Conservation (phyloP, 352 stramenopile genomes). For the Phytophthora lateralis region DNA sequence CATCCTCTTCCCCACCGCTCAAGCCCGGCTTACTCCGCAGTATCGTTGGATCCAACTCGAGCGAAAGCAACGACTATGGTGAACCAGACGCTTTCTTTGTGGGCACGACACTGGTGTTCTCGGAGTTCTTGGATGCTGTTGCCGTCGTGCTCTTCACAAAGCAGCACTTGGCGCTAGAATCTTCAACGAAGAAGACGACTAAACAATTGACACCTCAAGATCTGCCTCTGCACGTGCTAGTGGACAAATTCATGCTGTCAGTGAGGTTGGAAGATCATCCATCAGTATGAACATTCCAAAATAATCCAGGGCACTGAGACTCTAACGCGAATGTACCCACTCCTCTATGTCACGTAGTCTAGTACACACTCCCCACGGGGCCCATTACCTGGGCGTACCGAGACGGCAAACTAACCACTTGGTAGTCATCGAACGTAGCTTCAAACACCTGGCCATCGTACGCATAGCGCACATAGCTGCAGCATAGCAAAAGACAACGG, state of each 20-base stretch:
- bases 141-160: slow-evolving; percentile 55
- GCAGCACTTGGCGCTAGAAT: slow-evolving; percentile 26
- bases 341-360: slow-evolving; percentile 28
- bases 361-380: slow-evolving; percentile 66
- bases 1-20: slow-evolving; percentile 17
- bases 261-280: slow-evolving; percentile 24
- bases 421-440: slow-evolving; percentile 79
- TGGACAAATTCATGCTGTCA: slow-evolving; percentile 57
- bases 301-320: slow-evolving; percentile 20
- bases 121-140: slow-evolving; percentile 63
- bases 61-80: slow-evolving; percentile 1
- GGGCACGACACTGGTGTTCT: slow-evolving; percentile 53
- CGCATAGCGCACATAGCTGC: slow-evolving; percentile 80
- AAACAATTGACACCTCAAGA: slow-evolving; percentile 19
- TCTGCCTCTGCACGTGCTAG: slow-evolving; percentile 44
- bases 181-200: slow-evolving; percentile 1
- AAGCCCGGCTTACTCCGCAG: slow-evolving; percentile 15
- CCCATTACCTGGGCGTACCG: slow-evolving; percentile 78
- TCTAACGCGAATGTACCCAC: slow-evolving; percentile 18
- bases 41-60: slow-evolving; percentile 1
- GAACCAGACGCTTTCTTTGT: slow-evolving; percentile 61
- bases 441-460: slow-evolving; percentile 79
- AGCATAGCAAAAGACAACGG: slow-evolving; percentile 1
- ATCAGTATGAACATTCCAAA: slow-evolving; percentile 24
- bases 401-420: slow-evolving; percentile 74